Conservation (phyloP, 2,329 filamentous ascomycete species). For the Colletotrichum sp. region DNA sequence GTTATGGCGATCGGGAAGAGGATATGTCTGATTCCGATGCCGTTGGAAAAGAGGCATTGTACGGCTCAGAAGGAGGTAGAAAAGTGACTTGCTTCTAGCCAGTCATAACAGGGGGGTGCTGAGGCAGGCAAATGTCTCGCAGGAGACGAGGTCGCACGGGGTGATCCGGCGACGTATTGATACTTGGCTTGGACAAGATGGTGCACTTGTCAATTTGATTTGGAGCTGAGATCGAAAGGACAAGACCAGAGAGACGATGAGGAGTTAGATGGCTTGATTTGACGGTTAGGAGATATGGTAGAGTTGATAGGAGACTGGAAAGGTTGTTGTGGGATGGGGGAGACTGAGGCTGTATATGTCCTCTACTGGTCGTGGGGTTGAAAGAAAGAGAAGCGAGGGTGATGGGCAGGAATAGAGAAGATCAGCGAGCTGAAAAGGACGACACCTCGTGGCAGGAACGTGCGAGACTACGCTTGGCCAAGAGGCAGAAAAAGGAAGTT, state of each 20-base stretch:
- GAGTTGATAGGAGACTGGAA: not conserved
- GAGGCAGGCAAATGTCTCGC: not conserved
- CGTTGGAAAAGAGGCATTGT: conserved; percentile 10
- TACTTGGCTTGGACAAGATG: not conserved
- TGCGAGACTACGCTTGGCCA: not conserved
- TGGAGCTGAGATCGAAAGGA: not conserved
- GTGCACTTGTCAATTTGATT: not conserved
- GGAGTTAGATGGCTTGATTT: not conserved
- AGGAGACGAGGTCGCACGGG: not conserved
- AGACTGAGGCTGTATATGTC: not conserved
- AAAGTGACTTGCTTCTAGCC: not conserved
- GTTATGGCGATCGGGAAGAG: not conserved
- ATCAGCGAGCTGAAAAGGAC: not conserved
- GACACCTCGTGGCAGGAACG: conserved; percentile 15
- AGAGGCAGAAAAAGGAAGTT: not conserved
- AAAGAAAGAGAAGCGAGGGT: not conserved
- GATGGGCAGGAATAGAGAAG: not conserved
- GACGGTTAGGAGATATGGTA: not conserved
- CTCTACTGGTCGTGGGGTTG: not conserved
- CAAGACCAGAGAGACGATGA: not conserved
- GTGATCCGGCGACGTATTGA: not conserved
- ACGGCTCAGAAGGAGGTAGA: not conserved
- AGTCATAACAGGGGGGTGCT: not conserved
- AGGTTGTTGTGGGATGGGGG: not conserved
- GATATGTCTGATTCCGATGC: not conserved